Evolutionary conservation across 75 land plant species (phyloP).

Genomic region (Cunninghamia lanceolata): DNA sequence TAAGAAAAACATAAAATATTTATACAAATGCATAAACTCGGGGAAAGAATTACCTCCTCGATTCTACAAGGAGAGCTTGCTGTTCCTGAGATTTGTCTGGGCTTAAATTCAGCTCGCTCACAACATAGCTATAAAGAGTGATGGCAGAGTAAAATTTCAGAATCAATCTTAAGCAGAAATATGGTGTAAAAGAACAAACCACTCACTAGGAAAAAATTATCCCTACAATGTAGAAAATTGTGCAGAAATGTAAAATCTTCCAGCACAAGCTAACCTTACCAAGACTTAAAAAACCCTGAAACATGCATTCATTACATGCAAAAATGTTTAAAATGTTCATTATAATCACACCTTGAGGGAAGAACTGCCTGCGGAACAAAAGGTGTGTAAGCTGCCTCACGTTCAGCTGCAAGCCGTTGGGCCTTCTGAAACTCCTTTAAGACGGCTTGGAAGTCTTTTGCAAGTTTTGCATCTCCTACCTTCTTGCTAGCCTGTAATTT

Average conservation of each 20-base stretch:
- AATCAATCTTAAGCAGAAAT: conserved; percentile 47
- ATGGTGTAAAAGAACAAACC: conserved; percentile 48
- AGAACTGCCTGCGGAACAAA: conserved; percentile 55
- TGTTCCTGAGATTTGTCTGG: conserved; percentile 34
- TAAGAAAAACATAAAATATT: background rate
- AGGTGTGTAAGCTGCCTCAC: conserved; percentile 79
- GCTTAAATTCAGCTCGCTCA: conserved; percentile 29
- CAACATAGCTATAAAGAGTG: conserved; percentile 26
- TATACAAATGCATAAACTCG: background rate
- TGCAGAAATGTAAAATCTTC: conserved; percentile 34
- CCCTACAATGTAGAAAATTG: conserved; percentile 42
- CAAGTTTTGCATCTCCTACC: conserved; percentile 87
- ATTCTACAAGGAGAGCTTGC: conserved; percentile 21
- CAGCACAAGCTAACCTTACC: background rate
- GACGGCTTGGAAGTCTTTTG: conserved; percentile 89
- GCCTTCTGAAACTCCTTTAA: conserved; percentile 79
- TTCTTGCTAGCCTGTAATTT: conserved; percentile 64
- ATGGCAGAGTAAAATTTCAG: conserved; percentile 42
- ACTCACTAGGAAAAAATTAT: conserved; percentile 55
- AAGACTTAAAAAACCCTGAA: background rate
- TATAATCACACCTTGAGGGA: conserved; percentile 49
- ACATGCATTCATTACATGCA: background rate
- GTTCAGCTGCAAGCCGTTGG: conserved; percentile 76
- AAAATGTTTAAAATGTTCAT: background rate
- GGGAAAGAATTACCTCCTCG: conserved; percentile 21